Conservation (phyloP, 2,329 filamentous ascomycete species). For the Colletotrichum lini region DNA sequence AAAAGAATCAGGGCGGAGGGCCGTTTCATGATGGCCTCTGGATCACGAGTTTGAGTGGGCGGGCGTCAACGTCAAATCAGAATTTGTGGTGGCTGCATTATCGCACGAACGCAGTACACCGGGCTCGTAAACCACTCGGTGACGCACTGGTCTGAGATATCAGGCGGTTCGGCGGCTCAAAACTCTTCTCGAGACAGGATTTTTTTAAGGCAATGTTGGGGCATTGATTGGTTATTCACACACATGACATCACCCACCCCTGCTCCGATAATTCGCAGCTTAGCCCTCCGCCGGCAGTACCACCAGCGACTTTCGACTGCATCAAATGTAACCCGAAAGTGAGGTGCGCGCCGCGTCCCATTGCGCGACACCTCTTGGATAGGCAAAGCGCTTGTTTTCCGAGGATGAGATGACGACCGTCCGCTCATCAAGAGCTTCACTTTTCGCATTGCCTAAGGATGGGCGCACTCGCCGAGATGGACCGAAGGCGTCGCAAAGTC, state of each 20-base stretch:
- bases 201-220: slow-evolving; percentile 4
- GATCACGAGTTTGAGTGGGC: background rate
- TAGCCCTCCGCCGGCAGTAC: background rate
- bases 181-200: slow-evolving; percentile 21
- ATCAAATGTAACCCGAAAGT: background rate
- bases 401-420: background rate
- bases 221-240: slow-evolving; percentile 18
- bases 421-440: background rate
- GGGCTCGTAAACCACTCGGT: slow-evolving; percentile 3
- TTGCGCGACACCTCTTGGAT: background rate
- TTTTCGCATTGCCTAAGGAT: background rate
- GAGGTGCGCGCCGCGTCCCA: background rate
- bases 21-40: slow-evolving; percentile 36
- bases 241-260: slow-evolving; percentile 39
- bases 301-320: slow-evolving; percentile 8
- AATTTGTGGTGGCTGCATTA: background rate
- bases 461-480: slow-evolving; percentile 25
- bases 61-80: slow-evolving; percentile 12
- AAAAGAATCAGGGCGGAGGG: slow-evolving; percentile 35
- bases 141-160: slow-evolving; percentile 2
- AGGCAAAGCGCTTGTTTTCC: background rate
- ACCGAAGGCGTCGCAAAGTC: slow-evolving; percentile 14
- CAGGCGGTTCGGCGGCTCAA: slow-evolving; percentile 18
- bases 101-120: slow-evolving; percentile 15
- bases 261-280: background rate